Base-by-base conservation (phyloP, 2,329 filamentous ascomycete genomes). In the Colletotrichum filicis region DNA sequence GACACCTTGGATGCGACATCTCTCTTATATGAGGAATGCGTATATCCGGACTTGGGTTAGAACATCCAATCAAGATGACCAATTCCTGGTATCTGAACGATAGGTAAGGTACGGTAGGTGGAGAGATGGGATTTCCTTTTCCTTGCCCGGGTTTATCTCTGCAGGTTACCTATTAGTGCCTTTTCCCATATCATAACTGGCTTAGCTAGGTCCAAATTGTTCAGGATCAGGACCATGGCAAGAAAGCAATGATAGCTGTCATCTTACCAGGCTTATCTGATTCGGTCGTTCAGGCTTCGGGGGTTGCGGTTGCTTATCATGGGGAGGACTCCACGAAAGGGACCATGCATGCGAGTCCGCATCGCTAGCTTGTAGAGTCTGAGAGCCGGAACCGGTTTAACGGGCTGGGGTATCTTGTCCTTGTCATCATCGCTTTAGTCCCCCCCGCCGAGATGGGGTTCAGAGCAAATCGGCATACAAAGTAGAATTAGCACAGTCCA, bases 181-280 rank as follows among this genome's bases (percentile, higher is more conserved):
- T n/a, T 22, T 42, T 42, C 14, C 14, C 37, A 19, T 42, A 42
- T 42, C 37, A 5, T 8, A 5, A 49, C 42, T 42, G 5, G n/a
- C 42, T 42, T 30, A 22, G 35, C n/a, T 28, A 60, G 32, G 22
- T 24, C 19, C 56, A 49, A 30, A 65, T 60, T 70, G 24, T 16
- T 49, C 5, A 56, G 60, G 37, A 65, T 46, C 66, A 70, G 70
- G 60, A 65, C 60, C 32, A 26, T 35, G 22, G 42, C 24, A 19
- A 65, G 60, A 70, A 56, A 70, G 66, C 55, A 73, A 70, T 52
- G 64, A 49, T 57, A 66, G 35, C 19, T 32, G 32, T 42, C 53
- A 56, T 46, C 53, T 32, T 24, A 12, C 30, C 46, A 26, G 69
- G 22, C 61, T 53, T 59, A 60, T 59, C 67, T 55, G 68, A 53